A percentile compares a stretch with the other conserved stretches of the same genome.
Conservation (phyloP, 805 yeast genomes). For the Ogataea nakhonphanomensis region DNA sequence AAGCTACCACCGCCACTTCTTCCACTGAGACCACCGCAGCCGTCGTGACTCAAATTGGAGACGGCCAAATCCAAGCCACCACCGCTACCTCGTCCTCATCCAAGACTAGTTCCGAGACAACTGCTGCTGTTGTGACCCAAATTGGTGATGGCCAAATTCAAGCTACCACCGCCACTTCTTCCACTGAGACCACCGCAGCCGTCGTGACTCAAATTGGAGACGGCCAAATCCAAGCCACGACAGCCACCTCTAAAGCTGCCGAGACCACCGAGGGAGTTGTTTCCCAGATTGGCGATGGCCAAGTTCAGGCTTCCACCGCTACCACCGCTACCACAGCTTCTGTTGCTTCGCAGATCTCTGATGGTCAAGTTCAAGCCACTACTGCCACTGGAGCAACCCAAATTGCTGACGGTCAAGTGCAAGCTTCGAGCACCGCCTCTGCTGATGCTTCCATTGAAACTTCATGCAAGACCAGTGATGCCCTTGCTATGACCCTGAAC, state of each 20-base stretch:
- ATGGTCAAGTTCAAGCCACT: slow-evolving; percentile 45
- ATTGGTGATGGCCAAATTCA: slow-evolving; percentile 25
- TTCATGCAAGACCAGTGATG: slow-evolving; percentile 35
- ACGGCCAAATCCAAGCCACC: slow-evolving; percentile 29
- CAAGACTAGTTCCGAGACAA: slow-evolving; percentile 17
- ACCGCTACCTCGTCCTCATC: slow-evolving; percentile 9
- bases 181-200: slow-evolving; percentile 8
- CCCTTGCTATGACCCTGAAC: slow-evolving; percentile 43
- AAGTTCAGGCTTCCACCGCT: slow-evolving; percentile 41
- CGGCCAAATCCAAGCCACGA: slow-evolving; percentile 27
- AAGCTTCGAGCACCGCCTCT: slow-evolving; percentile 36
- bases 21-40: slow-evolving; percentile 26
- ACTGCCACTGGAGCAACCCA: slow-evolving; percentile 34
- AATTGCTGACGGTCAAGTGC: slow-evolving; percentile 44
- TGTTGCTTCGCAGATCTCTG: slow-evolving; percentile 38
- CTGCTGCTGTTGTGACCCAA: slow-evolving; percentile 31
- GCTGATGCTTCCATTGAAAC: slow-evolving; percentile 16
- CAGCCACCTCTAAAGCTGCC: slow-evolving; percentile 27
- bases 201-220: slow-evolving; percentile 41
- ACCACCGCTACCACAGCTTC: slow-evolving; percentile 35
- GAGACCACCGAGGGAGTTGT: slow-evolving; percentile 11
- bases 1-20: slow-evolving; percentile 13
- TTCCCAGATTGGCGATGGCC: slow-evolving; percentile 46
- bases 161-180: slow-evolving; percentile 37
- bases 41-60: slow-evolving; percentile 26